Percentiles rank a stretch among this genome's conserved stretches.
These are phyloP conservation scores for Stemphylium vesicarium DNA, from an alignment of 2,329 filamentous ascomycete species.

Conservation along the genomic window DNA sequence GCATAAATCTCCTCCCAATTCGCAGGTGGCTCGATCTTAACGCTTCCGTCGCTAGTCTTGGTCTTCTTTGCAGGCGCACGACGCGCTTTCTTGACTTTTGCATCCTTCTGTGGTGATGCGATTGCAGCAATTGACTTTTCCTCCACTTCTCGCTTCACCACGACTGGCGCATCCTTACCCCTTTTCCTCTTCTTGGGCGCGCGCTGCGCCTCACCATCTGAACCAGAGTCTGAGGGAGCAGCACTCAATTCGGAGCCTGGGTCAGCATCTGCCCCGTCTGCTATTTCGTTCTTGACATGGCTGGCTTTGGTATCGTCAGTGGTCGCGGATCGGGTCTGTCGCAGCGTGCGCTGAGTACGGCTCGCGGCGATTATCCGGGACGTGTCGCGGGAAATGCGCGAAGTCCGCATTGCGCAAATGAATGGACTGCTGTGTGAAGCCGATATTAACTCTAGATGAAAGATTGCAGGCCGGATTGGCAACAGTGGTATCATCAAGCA, in stretches of 20 bases:
- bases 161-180: slow-evolving; percentile 38
- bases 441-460: background rate
- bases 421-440: background rate
- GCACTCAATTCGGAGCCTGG: slow-evolving; percentile 45
- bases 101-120: slow-evolving; percentile 33
- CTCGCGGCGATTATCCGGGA: slow-evolving; percentile 40
- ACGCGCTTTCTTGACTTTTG: slow-evolving; percentile 44
- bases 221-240: slow-evolving; percentile 32
- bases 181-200: slow-evolving; percentile 57
- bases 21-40: slow-evolving; percentile 67
- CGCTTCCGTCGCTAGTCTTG: slow-evolving; percentile 32
- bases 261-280: slow-evolving; percentile 6
- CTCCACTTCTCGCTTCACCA: slow-evolving; percentile 43
- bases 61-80: slow-evolving; percentile 46
- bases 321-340: slow-evolving; percentile 39
- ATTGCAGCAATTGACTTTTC: slow-evolving; percentile 23
- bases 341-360: slow-evolving; percentile 35
- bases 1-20: slow-evolving; percentile 87
- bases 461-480: background rate
- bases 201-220: slow-evolving; percentile 27
- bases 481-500: background rate
- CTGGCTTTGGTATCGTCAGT: slow-evolving; percentile 24
- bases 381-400: slow-evolving; percentile 48
- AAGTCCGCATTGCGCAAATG: slow-evolving; percentile 41
- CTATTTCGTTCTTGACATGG: slow-evolving; percentile 15